These are phyloP conservation scores for Entonaema liquescens DNA, from an alignment of 495 filamentous ascomycete genomes.

Conservation along the genomic window DNA sequence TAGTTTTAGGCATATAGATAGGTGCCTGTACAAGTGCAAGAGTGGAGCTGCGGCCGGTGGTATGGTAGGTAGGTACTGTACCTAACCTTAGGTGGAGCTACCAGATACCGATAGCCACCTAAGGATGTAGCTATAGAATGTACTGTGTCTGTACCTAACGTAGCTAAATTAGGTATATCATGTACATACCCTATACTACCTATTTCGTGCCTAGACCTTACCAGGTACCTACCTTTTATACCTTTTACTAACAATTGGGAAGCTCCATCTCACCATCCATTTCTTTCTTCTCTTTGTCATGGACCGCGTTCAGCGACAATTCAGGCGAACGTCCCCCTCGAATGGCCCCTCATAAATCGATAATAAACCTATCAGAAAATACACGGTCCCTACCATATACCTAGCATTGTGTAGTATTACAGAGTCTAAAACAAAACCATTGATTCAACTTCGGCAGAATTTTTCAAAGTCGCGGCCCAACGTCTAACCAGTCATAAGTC, in stretches of 20 bases:
- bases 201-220: no score
- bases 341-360: background rate
- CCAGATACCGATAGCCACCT: background rate
- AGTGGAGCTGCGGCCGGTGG: constrained; percentile 2
- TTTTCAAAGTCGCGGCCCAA: constrained; percentile 35
- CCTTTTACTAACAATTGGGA: background rate
- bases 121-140: no score
- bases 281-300: background rate
- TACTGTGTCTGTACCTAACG: no score
- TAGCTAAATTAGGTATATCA: background rate
- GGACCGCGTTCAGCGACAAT: constrained; percentile 1
- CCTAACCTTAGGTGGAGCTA: background rate
- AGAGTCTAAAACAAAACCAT: constrained; percentile 20
- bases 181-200: no score
- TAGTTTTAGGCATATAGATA: background rate
- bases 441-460: constrained; percentile 12
- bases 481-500: constrained; percentile 24
- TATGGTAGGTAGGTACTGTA: background rate
- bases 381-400: background rate
- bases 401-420: background rate
- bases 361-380: background rate
- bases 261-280: background rate
- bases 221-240: no score
- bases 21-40: constrained; percentile 14
- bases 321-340: background rate